These are phyloP conservation scores for Kalaharituber pfeilii DNA, from an alignment of 2,329 filamentous ascomycete species.

Conservation along the genomic window DNA sequence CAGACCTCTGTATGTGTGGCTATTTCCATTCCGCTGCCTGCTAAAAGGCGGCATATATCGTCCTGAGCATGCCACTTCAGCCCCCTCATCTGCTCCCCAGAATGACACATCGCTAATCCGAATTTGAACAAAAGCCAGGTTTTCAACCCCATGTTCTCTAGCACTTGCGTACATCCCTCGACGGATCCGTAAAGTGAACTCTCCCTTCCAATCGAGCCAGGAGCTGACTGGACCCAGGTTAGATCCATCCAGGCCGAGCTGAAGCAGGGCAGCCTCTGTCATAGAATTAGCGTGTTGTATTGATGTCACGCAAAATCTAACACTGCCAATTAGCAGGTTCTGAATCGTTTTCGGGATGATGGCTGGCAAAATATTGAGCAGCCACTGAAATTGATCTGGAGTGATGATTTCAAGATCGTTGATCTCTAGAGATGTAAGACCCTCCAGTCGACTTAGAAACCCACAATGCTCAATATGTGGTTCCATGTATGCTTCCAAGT, in stretches of 20 bases:
- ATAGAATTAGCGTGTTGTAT: neutral
- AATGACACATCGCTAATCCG: neutral
- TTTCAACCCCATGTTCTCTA: neutral
- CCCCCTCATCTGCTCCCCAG: neutral
- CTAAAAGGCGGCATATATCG: neutral
- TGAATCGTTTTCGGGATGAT: neutral
- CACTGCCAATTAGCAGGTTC: neutral
- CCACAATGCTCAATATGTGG: neutral
- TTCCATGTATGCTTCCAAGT: neutral
- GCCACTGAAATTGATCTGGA: neutral
- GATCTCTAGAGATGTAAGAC: neutral
- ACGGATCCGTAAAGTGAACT: neutral
- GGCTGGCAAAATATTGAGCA: neutral
- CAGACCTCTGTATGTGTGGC: no score
- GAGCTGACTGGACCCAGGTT: neutral
- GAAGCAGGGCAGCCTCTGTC: neutral
- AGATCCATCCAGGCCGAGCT: neutral
- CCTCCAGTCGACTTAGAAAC: neutral
- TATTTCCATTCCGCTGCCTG: neutral
- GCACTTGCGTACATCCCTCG: neutral
- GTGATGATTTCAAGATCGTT: slow-evolving; percentile 1
- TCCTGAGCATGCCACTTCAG: neutral
- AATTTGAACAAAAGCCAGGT: neutral
- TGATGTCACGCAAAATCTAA: neutral
- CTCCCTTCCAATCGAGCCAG: neutral